Evolutionary conservation across 148 eudicot species (phyloP).

Genomic region (Vaccinium corymbosum): DNA sequence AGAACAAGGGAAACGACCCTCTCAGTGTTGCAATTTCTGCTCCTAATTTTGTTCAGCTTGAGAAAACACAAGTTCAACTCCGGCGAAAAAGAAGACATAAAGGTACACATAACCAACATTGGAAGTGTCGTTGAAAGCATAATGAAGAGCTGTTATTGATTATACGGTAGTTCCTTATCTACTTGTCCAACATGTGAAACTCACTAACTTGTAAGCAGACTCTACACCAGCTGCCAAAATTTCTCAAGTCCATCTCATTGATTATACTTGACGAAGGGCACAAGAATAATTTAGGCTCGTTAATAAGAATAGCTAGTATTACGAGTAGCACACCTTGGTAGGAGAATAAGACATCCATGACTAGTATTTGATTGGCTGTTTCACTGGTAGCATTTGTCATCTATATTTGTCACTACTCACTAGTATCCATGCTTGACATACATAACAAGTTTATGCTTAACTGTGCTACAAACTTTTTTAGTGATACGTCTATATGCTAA

Average conservation of each 20-base stretch:
- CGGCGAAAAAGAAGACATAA: constrained; percentile 51
- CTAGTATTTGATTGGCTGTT: background rate
- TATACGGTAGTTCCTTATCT: background rate
- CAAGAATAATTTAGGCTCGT: background rate
- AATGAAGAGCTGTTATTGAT: background rate
- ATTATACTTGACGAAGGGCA: background rate
- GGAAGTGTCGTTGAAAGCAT: constrained; percentile 6
- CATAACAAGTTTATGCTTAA: no score
- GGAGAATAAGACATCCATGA: background rate
- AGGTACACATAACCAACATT: constrained; percentile 37
- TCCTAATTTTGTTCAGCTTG: constrained; percentile 61
- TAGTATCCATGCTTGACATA: background rate
- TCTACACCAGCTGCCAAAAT: background rate
- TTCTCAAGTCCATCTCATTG: background rate
- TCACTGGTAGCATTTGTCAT: background rate
- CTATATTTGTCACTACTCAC: background rate
- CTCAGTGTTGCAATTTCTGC: constrained; percentile 50
- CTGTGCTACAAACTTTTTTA: no score
- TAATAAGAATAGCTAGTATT: background rate
- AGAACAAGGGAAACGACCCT: constrained; percentile 59
- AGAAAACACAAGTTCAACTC: constrained; percentile 50
- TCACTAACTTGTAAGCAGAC: background rate
- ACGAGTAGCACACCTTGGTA: background rate
- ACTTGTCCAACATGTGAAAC: background rate
- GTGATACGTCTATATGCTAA: no score